Evolutionary conservation across 2,329 filamentous ascomycete species (phyloP).

Genomic region (Nemania sp.): DNA sequence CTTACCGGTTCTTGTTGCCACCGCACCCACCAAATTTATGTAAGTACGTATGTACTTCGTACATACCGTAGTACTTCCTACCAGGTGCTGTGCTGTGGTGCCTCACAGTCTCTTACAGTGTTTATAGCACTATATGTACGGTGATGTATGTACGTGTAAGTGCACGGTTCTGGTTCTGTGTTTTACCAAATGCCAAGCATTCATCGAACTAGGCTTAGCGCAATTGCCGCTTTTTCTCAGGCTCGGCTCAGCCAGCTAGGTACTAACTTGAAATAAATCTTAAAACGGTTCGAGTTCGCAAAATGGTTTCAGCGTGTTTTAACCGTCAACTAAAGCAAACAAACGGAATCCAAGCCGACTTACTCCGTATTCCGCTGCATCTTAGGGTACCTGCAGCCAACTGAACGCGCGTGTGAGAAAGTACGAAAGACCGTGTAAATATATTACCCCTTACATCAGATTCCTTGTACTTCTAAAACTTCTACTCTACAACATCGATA

Average conservation of each 20-base stretch:
- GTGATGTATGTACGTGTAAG: not conserved
- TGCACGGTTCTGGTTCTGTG: no score
- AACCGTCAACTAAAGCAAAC: slow-evolving; percentile 1
- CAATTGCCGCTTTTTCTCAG: not conserved
- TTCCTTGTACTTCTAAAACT: not conserved
- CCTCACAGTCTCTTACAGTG: no score
- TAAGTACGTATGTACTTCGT: no score
- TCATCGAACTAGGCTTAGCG: no score
- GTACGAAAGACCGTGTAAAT: not conserved
- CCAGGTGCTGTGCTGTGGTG: no score
- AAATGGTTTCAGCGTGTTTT: slow-evolving; percentile 1
- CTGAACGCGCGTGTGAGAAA: slow-evolving; percentile 7
- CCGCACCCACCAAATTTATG: no score
- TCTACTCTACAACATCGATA: not conserved
- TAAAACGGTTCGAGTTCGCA: not conserved
- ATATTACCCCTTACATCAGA: not conserved
- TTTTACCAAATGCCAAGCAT: no score
- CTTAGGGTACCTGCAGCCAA: slow-evolving; percentile 15
- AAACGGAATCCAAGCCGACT: slow-evolving; percentile 1
- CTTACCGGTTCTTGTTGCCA: not conserved
- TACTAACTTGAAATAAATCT: not conserved
- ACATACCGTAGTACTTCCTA: no score
- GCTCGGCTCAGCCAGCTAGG: slow-evolving; percentile 1
- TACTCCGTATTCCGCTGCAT: slow-evolving; percentile 5
- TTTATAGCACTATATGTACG: no score